Evolutionary conservation across 2,329 filamentous ascomycete genomes (phyloP), one percentile per base, ranked within the genome.

Genomic region (Venturia asperata): DNA sequence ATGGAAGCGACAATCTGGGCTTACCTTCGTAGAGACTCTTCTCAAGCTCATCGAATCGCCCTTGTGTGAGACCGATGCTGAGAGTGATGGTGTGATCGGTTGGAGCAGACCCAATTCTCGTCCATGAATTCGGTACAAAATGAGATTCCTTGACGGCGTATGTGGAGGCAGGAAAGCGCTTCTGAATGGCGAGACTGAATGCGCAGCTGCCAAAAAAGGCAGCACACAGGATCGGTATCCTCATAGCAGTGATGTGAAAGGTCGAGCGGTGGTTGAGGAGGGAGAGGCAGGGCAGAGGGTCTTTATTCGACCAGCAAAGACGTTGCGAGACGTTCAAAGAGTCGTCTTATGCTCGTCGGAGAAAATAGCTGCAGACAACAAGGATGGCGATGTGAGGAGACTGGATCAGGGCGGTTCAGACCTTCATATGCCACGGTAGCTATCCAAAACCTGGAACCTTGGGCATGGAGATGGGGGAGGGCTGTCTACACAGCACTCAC

Each of bases 31-130:
- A 77, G 6, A 86, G 75, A 68, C 85, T 82, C 67, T 78, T 77
- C 71, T 85, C 82, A 24, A 86, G 74, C 68, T 82, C 80, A 21
- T 78, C 77, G 65, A 85, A 83, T 55, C 81, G 80, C 66, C 78
- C 77, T 71, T 86, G 84, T 76, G 82, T 85, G 67, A 87, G 71
- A 39, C 81, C 84, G 70, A 86, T 85, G 62, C 84, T 80, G 60
- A 87, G 73, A 43, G 83, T 74, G 67, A 86, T 79, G 42, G 77
- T 74, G 67, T 82, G 78, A 21, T 77, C 73, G 56, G 78, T 76
- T 47, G 81, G 77, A 2, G 83, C 80, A 41, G 77, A 74, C 47
- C 77, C 77, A 60, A 80, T 70, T 66, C 76, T 76, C 10, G 73
- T 77, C 84, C 83, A 87, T 64, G 74, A 75, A 39, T 74, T 72